Base-by-base conservation (phyloP, 768 basidiomycete genomes). In the Kwoniella dejecticola region DNA sequence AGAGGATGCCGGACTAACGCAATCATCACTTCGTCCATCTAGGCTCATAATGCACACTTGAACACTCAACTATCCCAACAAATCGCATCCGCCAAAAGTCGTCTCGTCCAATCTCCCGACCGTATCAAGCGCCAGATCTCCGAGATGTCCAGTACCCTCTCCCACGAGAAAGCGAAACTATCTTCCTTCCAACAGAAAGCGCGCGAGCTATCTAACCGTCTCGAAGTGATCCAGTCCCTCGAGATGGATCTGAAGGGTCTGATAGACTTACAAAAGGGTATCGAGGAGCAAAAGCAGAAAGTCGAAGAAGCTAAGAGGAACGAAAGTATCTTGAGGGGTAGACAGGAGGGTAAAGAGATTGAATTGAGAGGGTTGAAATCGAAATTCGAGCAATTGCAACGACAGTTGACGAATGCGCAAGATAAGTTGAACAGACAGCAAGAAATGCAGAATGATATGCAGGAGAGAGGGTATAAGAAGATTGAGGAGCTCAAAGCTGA, bases 61-160 rank as follows among this genome's bases (percentile, higher is more conserved):
- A 82, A 87, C 10, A 81, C 84, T 6, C 82, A 83, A 44, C 80
- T 87, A 23, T 80, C 83, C 41, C 87, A 89, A 58, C 81, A 82
- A 45, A 86, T 90, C 64, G 79, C 81, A 12, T 85, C 87, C 42
- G 86, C 86, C 0, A 83, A 85, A 50, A 81, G 85, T 27, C 86
- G 91, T 26, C 88, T 96, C 64, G 91, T 96, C 2, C 90, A 92
- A 76, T 92, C 90, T 0, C 93, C 93, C 0, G 93, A 95, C 47
- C 84, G 92, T 45, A 88, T 95, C 67, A 89, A 88, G 74, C 85
- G 87, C 52, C 89, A 86, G 42, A 95, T 95, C 69, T 79, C 83
- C 11, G 82, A 85, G n/a, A 91, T 95, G 88, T 83, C 84, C 2
- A 74, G 80, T 5, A 86, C 84, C 0, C 85, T 86, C 0, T 76